These are phyloP conservation scores for Pythium sp. DNA, from an alignment of 352 stramenopile species.

Conservation along the genomic window DNA sequence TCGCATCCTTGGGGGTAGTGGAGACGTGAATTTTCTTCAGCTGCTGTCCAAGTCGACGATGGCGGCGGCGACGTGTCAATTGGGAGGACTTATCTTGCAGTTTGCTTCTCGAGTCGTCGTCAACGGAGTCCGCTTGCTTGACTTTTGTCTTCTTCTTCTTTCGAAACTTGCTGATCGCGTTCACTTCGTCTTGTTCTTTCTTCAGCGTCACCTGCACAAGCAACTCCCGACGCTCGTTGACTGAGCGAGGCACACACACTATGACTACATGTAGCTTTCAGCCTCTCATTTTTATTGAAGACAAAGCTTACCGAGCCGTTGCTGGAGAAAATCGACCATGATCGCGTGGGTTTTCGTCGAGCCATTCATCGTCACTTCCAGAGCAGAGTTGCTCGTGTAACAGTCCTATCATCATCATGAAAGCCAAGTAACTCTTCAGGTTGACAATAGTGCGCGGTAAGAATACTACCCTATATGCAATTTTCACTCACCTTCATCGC, in stretches of 20 bases:
- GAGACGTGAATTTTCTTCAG: conserved; percentile 8
- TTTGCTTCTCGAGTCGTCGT: background rate
- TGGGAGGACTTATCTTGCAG: background rate
- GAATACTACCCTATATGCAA: too few relatives aligned
- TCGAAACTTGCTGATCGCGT: conserved; percentile 26
- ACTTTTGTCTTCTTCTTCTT: background rate
- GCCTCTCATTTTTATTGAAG: too few relatives aligned
- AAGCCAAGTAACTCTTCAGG: background rate
- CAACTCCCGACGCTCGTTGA: conserved; percentile 32
- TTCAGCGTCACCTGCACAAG: conserved; percentile 27
- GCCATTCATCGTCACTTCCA: conserved; percentile 37
- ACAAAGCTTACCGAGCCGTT: conserved; percentile 30
- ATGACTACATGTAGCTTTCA: too few relatives aligned
- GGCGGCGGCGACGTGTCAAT: background rate
- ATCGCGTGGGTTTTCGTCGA: conserved; percentile 32
- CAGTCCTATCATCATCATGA: conserved; percentile 24
- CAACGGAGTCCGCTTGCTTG: background rate
- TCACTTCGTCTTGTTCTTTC: conserved; percentile 38
- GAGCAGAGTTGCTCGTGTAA: conserved; percentile 42
- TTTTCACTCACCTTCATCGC: conserved; percentile 27
- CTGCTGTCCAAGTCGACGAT: background rate
- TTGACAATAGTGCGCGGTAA: background rate
- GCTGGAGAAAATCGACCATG: conserved; percentile 41
- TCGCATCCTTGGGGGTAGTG: background rate
- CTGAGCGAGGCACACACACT: conserved; percentile 18